Conservation (phyloP, 2,329 filamentous ascomycete species). For the Gyromitra esculenta region DNA sequence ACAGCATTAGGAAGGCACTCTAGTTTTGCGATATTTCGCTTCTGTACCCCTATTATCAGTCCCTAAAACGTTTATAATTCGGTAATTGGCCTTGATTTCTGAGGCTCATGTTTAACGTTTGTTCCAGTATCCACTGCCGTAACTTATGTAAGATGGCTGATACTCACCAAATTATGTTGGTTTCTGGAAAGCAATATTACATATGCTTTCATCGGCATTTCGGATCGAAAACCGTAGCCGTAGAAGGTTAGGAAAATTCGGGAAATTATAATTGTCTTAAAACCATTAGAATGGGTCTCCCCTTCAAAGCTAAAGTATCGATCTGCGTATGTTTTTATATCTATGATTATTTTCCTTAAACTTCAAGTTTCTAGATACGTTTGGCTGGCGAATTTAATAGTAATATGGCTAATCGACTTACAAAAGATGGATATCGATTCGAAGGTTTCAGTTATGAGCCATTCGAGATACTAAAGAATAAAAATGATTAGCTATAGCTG, state of each 20-base stretch:
- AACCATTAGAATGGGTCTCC: neutral
- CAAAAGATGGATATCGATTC: neutral
- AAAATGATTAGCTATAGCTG: neutral
- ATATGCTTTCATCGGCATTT: neutral
- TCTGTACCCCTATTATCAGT: neutral
- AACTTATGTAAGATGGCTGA: neutral
- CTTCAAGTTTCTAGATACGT: neutral
- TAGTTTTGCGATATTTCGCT: neutral
- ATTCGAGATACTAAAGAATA: neutral
- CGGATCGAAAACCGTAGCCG: conserved; percentile 1
- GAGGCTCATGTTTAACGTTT: neutral
- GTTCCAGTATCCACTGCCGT: neutral
- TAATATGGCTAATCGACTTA: neutral
- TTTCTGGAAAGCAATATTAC: neutral
- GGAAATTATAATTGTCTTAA: neutral
- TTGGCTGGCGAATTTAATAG: neutral
- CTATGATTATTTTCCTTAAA: neutral
- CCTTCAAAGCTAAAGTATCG: neutral
- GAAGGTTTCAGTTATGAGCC: neutral
- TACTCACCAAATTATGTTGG: neutral
- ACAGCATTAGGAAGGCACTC: conserved; percentile 9
- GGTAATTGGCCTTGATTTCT: neutral
- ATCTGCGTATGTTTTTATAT: neutral
- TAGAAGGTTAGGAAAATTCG: neutral
- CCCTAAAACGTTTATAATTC: neutral